Evolutionary conservation across 345 rosid genomes (phyloP).

Genomic region (Eucalyptus fibrosa): DNA sequence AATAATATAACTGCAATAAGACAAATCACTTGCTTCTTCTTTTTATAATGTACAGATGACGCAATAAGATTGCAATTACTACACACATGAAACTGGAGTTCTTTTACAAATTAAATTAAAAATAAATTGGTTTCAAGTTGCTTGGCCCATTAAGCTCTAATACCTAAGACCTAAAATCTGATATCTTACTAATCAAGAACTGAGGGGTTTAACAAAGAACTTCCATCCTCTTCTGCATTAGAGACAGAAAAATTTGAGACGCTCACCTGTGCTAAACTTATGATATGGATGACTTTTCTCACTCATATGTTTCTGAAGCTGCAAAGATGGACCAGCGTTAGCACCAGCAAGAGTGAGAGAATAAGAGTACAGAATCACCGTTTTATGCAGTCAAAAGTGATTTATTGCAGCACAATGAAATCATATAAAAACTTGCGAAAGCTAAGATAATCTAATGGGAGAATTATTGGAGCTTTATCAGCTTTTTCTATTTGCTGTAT

Average conservation of each 20-base stretch:
- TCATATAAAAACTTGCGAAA: not conserved
- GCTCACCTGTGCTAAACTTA: conserved; percentile 81
- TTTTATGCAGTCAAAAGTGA: not conserved
- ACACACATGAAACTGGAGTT: not conserved
- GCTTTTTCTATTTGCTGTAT: not conserved
- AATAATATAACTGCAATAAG: not conserved
- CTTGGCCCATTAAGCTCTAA: not conserved
- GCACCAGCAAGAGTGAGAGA: not conserved
- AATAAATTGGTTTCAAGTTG: not conserved
- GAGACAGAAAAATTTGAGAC: not conserved
- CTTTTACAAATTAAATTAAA: not conserved
- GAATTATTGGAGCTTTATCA: not conserved
- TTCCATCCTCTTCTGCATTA: not conserved
- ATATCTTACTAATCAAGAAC: not conserved
- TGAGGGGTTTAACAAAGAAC: not conserved
- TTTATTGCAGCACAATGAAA: not conserved
- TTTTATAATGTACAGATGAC: not conserved
- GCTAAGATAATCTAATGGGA: not conserved
- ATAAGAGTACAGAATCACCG: not conserved
- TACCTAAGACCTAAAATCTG: not conserved
- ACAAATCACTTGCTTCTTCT: not conserved
- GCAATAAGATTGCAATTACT: not conserved
- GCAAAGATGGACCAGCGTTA: not conserved
- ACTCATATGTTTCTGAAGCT: conserved; percentile 79
- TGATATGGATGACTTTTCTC: conserved; percentile 75